Conservation (phyloP, 1,139 yeast species). For the Yamadazyma friedrichii region DNA sequence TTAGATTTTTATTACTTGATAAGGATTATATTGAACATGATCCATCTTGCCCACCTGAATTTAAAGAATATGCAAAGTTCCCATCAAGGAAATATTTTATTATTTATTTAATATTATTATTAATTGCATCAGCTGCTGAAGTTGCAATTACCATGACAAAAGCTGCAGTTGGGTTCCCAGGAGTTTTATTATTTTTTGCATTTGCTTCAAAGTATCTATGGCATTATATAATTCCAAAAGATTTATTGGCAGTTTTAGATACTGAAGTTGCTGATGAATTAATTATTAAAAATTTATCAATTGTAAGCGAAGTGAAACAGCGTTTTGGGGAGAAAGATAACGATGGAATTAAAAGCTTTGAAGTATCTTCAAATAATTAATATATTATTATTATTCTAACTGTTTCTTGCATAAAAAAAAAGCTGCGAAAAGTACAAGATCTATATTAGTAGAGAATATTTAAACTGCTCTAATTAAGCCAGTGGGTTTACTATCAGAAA, state of each 20-base stretch:
- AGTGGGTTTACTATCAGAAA: no score
- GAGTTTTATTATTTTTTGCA: slow-evolving; percentile 59
- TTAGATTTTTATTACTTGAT: slow-evolving; percentile 68
- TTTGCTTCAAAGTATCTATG: slow-evolving; percentile 68
- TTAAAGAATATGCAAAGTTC: slow-evolving; percentile 30
- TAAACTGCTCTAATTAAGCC: no score
- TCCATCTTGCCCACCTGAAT: slow-evolving; percentile 34
- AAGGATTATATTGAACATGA: slow-evolving; percentile 37
- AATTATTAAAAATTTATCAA: slow-evolving; percentile 14
- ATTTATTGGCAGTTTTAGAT: slow-evolving; percentile 64
- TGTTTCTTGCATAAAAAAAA: background rate
- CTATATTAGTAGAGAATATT: no score
- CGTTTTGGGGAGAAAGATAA: background rate
- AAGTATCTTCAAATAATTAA: slow-evolving; percentile 1
- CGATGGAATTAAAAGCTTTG: slow-evolving; percentile 1
- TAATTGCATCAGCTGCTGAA: slow-evolving; percentile 73
- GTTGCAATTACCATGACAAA: slow-evolving; percentile 82
- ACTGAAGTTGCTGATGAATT: slow-evolving; percentile 62
- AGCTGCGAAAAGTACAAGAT: background rate
- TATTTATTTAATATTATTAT: slow-evolving; percentile 56
- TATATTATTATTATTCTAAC: background rate
- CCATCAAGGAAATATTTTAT: slow-evolving; percentile 50
- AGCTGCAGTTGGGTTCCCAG: slow-evolving; percentile 95
- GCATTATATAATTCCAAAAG: slow-evolving; percentile 60
- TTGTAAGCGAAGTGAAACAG: slow-evolving; percentile 12